Evolutionary conservation across 2,329 filamentous ascomycete species (phyloP).

Genomic region (Aspergillus fructus): DNA sequence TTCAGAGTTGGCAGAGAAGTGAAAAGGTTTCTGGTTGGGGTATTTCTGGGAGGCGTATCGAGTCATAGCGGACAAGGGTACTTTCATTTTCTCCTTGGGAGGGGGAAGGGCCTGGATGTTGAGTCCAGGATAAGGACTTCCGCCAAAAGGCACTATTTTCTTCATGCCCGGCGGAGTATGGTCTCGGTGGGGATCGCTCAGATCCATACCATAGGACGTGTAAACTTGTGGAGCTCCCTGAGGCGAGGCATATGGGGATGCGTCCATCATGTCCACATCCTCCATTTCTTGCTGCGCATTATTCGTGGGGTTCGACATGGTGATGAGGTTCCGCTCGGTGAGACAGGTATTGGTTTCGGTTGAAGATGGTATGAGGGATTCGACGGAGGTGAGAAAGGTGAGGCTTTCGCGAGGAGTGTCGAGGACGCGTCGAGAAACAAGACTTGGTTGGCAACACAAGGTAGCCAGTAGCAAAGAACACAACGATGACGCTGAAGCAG

Average conservation of each 20-base stretch:
- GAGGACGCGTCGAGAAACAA: neutral
- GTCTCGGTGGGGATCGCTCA: slow-evolving; percentile 2
- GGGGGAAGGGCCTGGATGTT: neutral
- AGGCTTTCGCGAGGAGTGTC: neutral
- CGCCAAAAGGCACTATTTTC: neutral
- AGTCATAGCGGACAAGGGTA: neutral
- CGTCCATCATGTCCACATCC: slow-evolving; percentile 14
- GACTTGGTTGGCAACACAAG: slow-evolving; percentile 1
- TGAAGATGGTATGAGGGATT: neutral
- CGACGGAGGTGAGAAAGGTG: neutral
- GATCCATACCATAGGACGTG: slow-evolving; percentile 20
- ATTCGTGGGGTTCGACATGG: slow-evolving; percentile 14
- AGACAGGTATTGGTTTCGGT: neutral
- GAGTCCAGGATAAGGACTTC: neutral
- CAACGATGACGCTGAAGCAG: neutral
- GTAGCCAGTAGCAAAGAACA: slow-evolving; percentile 6
- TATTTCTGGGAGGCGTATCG: slow-evolving; percentile 1
- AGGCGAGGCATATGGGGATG: slow-evolving; percentile 4
- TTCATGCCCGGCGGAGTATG: neutral
- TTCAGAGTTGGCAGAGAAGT: slow-evolving; percentile 14
- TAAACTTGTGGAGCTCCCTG: neutral
- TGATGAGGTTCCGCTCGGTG: neutral
- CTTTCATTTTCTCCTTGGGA: neutral
- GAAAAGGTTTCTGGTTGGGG: neutral
- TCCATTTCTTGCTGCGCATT: slow-evolving; percentile 10